Conservation (phyloP, 176 grass and related monocot genomes). For the Musa itinerans region DNA sequence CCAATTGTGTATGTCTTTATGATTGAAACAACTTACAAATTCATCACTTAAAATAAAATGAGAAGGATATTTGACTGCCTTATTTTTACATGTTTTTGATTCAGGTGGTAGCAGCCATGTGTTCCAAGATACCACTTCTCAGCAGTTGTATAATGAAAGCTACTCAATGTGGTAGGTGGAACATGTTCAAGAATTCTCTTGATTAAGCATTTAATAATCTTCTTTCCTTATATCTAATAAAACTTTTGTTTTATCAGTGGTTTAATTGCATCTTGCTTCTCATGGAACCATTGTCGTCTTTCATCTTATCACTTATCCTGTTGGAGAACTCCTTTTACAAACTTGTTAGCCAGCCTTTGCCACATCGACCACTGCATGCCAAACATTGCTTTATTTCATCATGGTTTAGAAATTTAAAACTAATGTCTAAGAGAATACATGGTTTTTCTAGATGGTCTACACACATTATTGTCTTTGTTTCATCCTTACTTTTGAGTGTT, state of each 20-base stretch:
- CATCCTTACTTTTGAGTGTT: too few species aligned
- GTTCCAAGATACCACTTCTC: constrained; percentile 72
- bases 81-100: constrained; percentile 21
- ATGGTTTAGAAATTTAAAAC: too few species aligned
- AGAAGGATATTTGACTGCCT: neutral
- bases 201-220: neutral
- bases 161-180: constrained; percentile 60
- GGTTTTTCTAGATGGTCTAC: too few species aligned
- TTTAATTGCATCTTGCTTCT: neutral
- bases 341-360: too few species aligned
- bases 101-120: constrained; percentile 62
- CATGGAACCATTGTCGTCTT: too few species aligned
- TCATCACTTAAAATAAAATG: neutral
- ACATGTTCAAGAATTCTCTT: neutral
- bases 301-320: too few species aligned
- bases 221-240: neutral
- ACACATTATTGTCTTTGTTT: too few species aligned
- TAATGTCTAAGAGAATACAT: too few species aligned
- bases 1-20: neutral
- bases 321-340: too few species aligned
- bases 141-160: constrained; percentile 65
- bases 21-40: neutral
- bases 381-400: too few species aligned
- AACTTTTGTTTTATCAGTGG: neutral
- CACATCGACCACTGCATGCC: too few species aligned